Evolutionary conservation across 805 yeast species (phyloP).

Genomic region (Myxozyma lipomycoides): DNA sequence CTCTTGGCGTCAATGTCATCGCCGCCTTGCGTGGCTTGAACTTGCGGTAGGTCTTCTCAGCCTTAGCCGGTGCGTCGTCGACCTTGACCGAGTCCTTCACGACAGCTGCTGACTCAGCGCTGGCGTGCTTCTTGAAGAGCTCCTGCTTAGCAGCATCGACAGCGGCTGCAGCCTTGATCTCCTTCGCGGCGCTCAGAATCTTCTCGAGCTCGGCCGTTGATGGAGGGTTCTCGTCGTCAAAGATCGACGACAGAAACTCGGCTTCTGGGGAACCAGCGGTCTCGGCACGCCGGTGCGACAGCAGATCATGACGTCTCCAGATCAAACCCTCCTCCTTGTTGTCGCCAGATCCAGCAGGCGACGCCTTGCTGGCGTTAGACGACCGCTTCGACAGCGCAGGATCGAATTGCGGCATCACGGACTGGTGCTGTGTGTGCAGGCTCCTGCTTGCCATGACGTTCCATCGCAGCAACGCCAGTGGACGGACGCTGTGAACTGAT

Average conservation of each 20-base stretch:
- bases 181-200: constrained; percentile 12
- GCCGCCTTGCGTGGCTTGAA: constrained; percentile 87
- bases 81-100: background rate
- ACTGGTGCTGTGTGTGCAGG: constrained; percentile 7
- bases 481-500: too few relatives aligned
- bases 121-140: background rate
- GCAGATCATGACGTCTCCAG: constrained; percentile 22
- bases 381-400: background rate
- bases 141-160: background rate
- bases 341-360: background rate
- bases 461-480: too few relatives aligned
- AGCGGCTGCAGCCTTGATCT: background rate
- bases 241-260: constrained; percentile 20
- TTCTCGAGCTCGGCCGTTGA: constrained; percentile 20
- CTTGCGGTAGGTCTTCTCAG: constrained; percentile 45
- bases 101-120: background rate
- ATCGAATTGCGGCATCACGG: constrained; percentile 11
- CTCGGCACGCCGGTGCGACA: background rate
- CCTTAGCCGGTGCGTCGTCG: constrained; percentile 27
- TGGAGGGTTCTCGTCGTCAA: constrained; percentile 26
- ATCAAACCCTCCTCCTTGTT: background rate
- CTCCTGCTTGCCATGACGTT: constrained; percentile 1
- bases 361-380: background rate
- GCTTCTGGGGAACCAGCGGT: constrained; percentile 12
- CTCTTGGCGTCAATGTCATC: constrained; percentile 72